Conservation (phyloP, 768 basidiomycete species). For the Trametes cingulata region DNA sequence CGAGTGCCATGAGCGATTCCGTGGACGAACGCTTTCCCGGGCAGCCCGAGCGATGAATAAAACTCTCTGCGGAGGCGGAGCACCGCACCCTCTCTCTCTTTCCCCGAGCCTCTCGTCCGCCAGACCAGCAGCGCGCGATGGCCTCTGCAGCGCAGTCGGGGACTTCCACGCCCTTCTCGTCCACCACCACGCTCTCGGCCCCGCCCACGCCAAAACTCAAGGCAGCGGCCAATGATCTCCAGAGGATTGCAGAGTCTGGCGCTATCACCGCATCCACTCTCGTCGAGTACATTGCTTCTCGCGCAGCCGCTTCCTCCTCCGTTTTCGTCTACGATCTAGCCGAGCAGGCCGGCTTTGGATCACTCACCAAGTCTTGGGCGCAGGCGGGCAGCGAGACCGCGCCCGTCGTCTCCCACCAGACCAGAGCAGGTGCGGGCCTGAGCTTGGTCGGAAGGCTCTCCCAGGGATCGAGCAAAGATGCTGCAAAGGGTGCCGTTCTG, state of each 20-base stretch:
- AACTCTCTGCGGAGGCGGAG: conserved; percentile 2
- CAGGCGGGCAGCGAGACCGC: conserved; percentile 43
- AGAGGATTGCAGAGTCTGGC: conserved; percentile 21
- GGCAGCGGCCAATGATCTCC: conserved; percentile 24
- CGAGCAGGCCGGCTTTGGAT: conserved; percentile 80
- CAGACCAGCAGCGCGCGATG: conserved; percentile 23
- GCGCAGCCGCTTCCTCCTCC: conserved; percentile 53
- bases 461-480: conserved; percentile 74
- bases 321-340: conserved; percentile 85
- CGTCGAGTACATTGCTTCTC: conserved; percentile 70
- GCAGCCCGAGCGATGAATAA: conserved; percentile 5
- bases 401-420: conserved; percentile 71
- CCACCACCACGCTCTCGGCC: conserved; percentile 37
- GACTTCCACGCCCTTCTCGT: conserved; percentile 31
- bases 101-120: neutral
- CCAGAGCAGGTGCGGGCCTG: conserved; percentile 81
- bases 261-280: conserved; percentile 54
- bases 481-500: conserved; percentile 56
- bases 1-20: neutral
- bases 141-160: conserved; percentile 29
- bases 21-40: neutral
- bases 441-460: conserved; percentile 77
- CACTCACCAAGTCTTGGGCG: conserved; percentile 67
- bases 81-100: neutral
- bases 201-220: conserved; percentile 35